Evolutionary conservation across 352 stramenopile genomes (phyloP).

Genomic region (Elongisporangium anandrum): DNA sequence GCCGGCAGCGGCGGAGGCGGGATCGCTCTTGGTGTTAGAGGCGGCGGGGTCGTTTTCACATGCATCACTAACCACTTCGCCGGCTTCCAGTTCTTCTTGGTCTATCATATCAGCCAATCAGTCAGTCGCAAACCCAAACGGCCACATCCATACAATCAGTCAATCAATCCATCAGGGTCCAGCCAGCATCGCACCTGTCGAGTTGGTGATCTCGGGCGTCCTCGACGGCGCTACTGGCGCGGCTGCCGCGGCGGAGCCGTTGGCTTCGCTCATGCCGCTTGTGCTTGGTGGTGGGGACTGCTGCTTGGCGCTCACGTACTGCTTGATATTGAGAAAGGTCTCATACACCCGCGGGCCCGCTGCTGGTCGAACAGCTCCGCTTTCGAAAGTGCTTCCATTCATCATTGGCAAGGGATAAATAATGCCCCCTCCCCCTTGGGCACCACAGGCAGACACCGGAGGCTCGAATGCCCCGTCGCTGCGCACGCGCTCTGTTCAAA

Average conservation of each 20-base stretch:
- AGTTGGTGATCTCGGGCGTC: constrained; percentile 42
- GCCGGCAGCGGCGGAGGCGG: not conserved
- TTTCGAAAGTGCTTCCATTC: constrained; percentile 1
- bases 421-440: not conserved
- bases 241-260: not conserved
- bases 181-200: constrained; percentile 41
- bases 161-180: constrained; percentile 1
- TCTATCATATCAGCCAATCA: constrained; percentile 21
- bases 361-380: not conserved
- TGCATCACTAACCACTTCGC: constrained; percentile 54
- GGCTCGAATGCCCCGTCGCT: not conserved
- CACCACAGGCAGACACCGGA: not conserved
- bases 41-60: constrained; percentile 5
- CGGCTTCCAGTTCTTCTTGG: constrained; percentile 47
- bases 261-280: constrained; percentile 1
- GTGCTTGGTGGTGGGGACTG: not conserved
- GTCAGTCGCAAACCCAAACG: constrained; percentile 3
- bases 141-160: constrained; percentile 1
- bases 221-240: constrained; percentile 1
- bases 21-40: not conserved
- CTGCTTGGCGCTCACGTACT: constrained; percentile 12
- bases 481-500: not conserved
- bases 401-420: not conserved
- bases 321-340: constrained; percentile 51
- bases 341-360: constrained; percentile 28